Percentiles rank a stretch among this genome's conserved stretches.
phyloP scores from a whole-genome alignment of 2,329 filamentous ascomycete species.

The Fusarium graminum region DNA sequence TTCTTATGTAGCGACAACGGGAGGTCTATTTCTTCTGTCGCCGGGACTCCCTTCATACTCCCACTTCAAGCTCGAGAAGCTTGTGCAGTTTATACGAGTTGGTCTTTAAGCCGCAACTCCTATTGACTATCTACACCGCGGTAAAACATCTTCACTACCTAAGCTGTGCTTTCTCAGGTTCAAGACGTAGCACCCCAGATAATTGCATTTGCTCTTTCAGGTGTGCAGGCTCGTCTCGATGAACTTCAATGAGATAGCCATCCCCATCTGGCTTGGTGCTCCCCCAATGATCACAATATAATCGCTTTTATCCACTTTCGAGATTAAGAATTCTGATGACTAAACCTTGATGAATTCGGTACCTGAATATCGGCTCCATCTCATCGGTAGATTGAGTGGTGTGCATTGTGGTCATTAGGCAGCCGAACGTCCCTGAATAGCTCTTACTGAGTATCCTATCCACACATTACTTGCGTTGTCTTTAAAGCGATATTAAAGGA shows the following conservation, averaged over 20 bases:
- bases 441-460: no score
- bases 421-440: not conserved
- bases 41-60: no score
- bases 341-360: not conserved
- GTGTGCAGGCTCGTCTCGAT: not conserved
- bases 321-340: not conserved
- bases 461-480: no score
- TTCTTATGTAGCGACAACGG: no score
- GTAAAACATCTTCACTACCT: no score
- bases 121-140: no score
- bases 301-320: not conserved
- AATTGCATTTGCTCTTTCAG: not conserved
- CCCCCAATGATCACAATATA: not conserved
- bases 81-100: no score
- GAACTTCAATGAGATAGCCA: not conserved
- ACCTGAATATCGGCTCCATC: not conserved
- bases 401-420: not conserved
- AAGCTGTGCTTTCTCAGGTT: no score
- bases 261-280: not conserved
- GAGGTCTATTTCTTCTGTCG: no score
- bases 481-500: no score
- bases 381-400: not conserved
- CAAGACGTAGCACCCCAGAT: not conserved
- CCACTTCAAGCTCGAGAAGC: no score
- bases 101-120: no score